phyloP scores from a whole-genome alignment of 192 early-diverging fungal genomes.

The Podila epicladia region DNA sequence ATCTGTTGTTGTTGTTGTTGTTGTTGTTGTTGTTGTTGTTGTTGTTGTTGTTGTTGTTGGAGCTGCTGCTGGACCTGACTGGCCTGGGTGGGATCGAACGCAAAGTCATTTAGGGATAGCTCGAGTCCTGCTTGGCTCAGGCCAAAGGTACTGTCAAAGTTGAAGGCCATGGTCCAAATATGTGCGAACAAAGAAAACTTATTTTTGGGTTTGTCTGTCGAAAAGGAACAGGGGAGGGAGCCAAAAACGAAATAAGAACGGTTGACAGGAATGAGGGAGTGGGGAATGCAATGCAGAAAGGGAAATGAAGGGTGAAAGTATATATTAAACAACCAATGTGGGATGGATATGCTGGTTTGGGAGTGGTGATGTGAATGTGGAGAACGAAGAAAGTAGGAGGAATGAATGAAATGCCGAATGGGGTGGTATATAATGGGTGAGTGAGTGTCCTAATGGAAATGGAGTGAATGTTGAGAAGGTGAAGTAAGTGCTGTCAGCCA shows the following conservation, averaged over 20 bases:
- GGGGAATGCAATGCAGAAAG: not conserved
- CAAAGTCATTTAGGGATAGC: slow-evolving; percentile 38
- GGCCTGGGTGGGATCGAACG: slow-evolving; percentile 41
- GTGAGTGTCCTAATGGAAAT: not conserved
- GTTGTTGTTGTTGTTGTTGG: slow-evolving; percentile 25
- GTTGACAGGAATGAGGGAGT: not conserved
- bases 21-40: slow-evolving; percentile 30
- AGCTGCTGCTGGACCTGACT: slow-evolving; percentile 37
- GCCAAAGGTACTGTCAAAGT: slow-evolving; percentile 35
- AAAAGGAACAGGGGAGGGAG: no score
- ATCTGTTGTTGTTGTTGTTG: slow-evolving; percentile 27
- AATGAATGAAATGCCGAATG: not conserved
- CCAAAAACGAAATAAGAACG: not conserved
- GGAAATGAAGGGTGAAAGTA: not conserved
- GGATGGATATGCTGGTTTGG: no score
- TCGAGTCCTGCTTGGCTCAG: slow-evolving; percentile 39
- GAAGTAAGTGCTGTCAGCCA: not conserved
- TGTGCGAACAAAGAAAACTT: not conserved
- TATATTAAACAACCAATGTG: no score
- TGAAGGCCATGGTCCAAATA: slow-evolving; percentile 21
- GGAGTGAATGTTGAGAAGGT: not conserved
- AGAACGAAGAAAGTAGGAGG: not conserved
- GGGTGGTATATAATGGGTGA: not conserved
- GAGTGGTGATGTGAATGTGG: not conserved
- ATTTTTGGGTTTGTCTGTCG: not conserved